A percentile compares a stretch with the other conserved stretches of the same genome.
Evolutionary conservation across 768 basidiomycete species (phyloP).

Genomic region (Tricholoma terreum): DNA sequence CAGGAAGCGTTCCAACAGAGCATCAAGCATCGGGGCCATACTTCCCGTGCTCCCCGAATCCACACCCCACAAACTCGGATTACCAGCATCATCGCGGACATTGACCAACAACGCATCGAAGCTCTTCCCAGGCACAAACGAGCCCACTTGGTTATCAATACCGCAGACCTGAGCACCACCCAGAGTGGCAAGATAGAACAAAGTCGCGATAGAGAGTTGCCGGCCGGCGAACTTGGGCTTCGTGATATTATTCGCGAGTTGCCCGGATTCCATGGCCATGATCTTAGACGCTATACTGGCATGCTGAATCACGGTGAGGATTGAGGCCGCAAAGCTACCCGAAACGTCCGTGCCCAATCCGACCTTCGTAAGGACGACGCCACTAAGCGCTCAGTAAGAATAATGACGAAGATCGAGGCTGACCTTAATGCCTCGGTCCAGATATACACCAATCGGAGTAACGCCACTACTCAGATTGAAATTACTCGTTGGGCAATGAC

Average conservation of each 20-base stretch:
- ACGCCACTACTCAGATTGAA: constrained; percentile 87
- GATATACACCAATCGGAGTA: constrained; percentile 71
- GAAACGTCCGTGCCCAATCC: constrained; percentile 94
- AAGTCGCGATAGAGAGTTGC: constrained; percentile 69
- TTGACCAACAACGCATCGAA: constrained; percentile 87
- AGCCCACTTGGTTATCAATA: constrained; percentile 66
- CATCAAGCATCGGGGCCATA: constrained; percentile 23
- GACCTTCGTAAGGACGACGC: constrained; percentile 50
- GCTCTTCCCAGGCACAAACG: constrained; percentile 75
- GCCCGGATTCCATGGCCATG: constrained; percentile 43
- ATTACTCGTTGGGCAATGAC: constrained; percentile 94
- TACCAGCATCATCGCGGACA: constrained; percentile 49
- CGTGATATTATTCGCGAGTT: neutral
- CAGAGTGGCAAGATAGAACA: constrained; percentile 87
- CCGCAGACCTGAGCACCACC: constrained; percentile 87
- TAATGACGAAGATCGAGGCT: constrained; percentile 7
- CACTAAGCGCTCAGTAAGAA: neutral
- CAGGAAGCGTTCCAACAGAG: constrained; percentile 77
- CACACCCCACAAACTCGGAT: constrained; percentile 55
- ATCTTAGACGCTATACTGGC: constrained; percentile 82
- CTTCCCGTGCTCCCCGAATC: constrained; percentile 31
- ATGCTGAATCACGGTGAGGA: constrained; percentile 72
- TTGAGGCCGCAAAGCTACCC: constrained; percentile 82
- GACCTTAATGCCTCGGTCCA: constrained; percentile 88
- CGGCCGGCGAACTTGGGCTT: constrained; percentile 42